phyloP scores from a whole-genome alignment of 2,329 filamentous ascomycete species.

The Tolypocladium endophyticum region DNA sequence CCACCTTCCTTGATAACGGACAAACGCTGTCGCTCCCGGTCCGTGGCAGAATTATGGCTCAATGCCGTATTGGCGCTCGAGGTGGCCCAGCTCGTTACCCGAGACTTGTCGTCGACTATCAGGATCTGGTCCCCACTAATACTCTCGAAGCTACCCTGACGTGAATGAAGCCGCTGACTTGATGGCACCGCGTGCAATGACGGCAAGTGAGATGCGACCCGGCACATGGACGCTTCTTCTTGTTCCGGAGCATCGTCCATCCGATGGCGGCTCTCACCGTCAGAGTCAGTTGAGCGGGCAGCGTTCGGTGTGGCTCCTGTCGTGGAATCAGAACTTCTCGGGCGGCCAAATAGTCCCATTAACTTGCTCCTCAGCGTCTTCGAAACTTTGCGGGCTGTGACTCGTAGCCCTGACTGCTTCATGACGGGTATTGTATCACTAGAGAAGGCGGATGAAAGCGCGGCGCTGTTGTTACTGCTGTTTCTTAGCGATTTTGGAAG shows the following conservation, averaged over 20 bases:
- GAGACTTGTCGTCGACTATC: constrained; percentile 42
- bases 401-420: constrained; percentile 26
- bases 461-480: constrained; percentile 29
- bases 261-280: constrained; percentile 19
- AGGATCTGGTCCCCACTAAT: constrained; percentile 27
- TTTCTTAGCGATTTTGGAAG: constrained; percentile 40
- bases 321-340: constrained; percentile 10
- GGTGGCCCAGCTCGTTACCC: constrained; percentile 63
- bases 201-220: constrained; percentile 37
- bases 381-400: constrained; percentile 52
- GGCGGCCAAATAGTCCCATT: constrained; percentile 28
- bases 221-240: constrained; percentile 34
- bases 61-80: constrained; percentile 47
- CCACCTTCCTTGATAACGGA: constrained; percentile 53
- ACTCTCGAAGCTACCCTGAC: constrained; percentile 45
- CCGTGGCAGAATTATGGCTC: constrained; percentile 25
- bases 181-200: constrained; percentile 37
- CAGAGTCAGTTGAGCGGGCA: constrained; percentile 8
- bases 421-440: constrained; percentile 10
- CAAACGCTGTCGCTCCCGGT: constrained; percentile 46
- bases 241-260: constrained; percentile 22
- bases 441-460: constrained; percentile 20
- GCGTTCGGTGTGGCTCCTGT: constrained; percentile 1
- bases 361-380: constrained; percentile 50
- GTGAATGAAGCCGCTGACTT: constrained; percentile 36